phyloP scores from a whole-genome alignment of 306 rosid genomes.

The Comarum palustre region DNA sequence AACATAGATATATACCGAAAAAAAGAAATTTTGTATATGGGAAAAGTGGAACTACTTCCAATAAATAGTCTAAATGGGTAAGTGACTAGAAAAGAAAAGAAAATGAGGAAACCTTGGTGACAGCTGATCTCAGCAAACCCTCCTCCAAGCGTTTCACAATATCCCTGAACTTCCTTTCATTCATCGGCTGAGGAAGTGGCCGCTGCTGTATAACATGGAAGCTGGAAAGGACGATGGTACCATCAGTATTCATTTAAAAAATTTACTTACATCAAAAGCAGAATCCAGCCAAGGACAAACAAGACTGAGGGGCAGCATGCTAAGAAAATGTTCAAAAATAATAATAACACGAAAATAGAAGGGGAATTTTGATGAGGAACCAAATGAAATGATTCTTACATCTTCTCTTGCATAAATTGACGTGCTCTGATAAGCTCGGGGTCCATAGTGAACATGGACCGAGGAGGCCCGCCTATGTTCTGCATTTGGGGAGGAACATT shows the following conservation, averaged over 20 bases:
- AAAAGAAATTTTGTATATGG: neutral
- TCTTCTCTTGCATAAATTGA: conserved; percentile 47
- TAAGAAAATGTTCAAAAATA: neutral
- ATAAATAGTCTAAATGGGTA: neutral
- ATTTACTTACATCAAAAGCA: neutral
- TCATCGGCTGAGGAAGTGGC: conserved; percentile 26
- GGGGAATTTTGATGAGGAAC: too few relatives aligned
- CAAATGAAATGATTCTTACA: conserved; percentile 48
- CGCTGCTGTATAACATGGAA: conserved; percentile 44
- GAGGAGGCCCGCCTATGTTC: conserved; percentile 41
- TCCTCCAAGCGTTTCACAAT: conserved; percentile 81
- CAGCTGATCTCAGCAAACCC: conserved; percentile 58
- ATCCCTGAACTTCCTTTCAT: conserved; percentile 56
- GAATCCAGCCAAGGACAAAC: neutral
- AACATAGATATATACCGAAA: neutral
- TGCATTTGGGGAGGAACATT: conserved; percentile 54
- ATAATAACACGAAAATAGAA: neutral
- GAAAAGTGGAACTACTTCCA: conserved; percentile 4
- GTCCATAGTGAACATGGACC: conserved; percentile 45
- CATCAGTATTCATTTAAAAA: conserved; percentile 11
- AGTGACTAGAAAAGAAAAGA: conserved; percentile 12
- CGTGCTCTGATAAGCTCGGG: conserved; percentile 62
- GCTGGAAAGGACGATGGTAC: conserved; percentile 44
- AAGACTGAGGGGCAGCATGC: neutral
- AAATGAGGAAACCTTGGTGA: conserved; percentile 48